Evolutionary conservation across 352 stramenopile genomes (phyloP), one percentile per base, ranked within the genome.

Genomic region (Phytophthora brassicae): DNA sequence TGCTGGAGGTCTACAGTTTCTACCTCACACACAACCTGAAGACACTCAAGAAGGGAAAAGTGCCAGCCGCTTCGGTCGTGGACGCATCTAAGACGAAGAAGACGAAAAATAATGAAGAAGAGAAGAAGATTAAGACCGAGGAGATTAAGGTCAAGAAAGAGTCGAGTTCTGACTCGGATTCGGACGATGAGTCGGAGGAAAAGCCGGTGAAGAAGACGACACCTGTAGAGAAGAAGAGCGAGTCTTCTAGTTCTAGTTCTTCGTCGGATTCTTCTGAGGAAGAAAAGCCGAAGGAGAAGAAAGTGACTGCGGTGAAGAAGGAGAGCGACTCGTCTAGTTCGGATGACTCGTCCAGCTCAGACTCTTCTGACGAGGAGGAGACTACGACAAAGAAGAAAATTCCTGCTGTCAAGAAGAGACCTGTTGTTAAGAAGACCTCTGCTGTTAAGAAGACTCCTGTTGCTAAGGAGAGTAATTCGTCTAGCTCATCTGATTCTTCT

Each of bases 1-100:
- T 95, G 46, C 56, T 95, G 46, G 65, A 75, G 17, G 75, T 95
- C 39, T 95, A 93, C 75, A 76, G 78, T 35, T 79, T 79, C 44
- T 89, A 92, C 58, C 16, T 93, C 43, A 59, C 60, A 14, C 67
- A 75, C 51, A 88, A 84, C 44, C n/a, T 51, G 6, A 78, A 80
- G 64, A 36, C 52, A 28, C 53, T 56, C 16, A 64, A 81, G 69
- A 89, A 84, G 57, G 66, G 72, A 57, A 73, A 80, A 45, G 84
- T 90, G 65, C 73, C 77, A 24, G 72, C 77, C 17, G 51, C 69
- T 17, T 76, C 76, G 6, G 73, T 88, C 6, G 72, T 91, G 14
- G 77, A 90, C 39, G 79, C 72, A 2, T 48, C 51, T 43, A 79
- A 79, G 63, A 88, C 82, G 64, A 70, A 56, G 46, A 33, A 68